A percentile compares a stretch with the other conserved stretches of the same genome.
Conservation (phyloP, 208 protist genomes). For the Leptomonas seymouri region DNA sequence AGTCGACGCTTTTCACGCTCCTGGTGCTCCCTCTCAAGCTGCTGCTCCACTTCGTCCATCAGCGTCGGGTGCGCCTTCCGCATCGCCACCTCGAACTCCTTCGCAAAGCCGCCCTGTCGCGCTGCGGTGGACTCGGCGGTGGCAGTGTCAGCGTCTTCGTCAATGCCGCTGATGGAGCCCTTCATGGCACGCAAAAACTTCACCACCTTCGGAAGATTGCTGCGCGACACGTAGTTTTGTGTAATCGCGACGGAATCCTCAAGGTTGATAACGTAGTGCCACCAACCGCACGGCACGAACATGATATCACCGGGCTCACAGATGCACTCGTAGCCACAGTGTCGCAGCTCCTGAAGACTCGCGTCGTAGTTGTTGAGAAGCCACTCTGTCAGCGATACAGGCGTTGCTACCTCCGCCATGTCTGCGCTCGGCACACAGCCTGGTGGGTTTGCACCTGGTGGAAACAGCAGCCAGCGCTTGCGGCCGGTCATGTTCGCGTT, state of each 20-base stretch:
- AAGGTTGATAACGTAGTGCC: constrained; percentile 92
- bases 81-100: constrained; percentile 75
- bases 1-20: constrained; percentile 52
- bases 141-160: constrained; percentile 75
- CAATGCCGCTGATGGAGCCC: constrained; percentile 83
- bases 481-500: constrained; percentile 89
- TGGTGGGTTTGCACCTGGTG: constrained; percentile 65
- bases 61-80: constrained; percentile 47
- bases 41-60: constrained; percentile 59
- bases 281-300: constrained; percentile 91
- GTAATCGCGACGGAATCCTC: constrained; percentile 88
- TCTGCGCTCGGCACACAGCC: constrained; percentile 80
- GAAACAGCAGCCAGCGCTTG: constrained; percentile 91
- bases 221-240: constrained; percentile 89
- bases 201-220: constrained; percentile 75
- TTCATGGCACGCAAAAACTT: constrained; percentile 88
- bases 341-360: constrained; percentile 61
- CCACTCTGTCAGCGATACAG: constrained; percentile 91
- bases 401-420: constrained; percentile 87
- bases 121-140: constrained; percentile 44
- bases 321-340: constrained; percentile 81
- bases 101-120: constrained; percentile 56
- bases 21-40: constrained; percentile 53
- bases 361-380: constrained; percentile 86
- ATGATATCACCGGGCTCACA: constrained; percentile 90